Evolutionary conservation across 2,329 filamentous ascomycete genomes (phyloP), one percentile per base, ranked within the genome.

Genomic region (Diaporthe nobilis): DNA sequence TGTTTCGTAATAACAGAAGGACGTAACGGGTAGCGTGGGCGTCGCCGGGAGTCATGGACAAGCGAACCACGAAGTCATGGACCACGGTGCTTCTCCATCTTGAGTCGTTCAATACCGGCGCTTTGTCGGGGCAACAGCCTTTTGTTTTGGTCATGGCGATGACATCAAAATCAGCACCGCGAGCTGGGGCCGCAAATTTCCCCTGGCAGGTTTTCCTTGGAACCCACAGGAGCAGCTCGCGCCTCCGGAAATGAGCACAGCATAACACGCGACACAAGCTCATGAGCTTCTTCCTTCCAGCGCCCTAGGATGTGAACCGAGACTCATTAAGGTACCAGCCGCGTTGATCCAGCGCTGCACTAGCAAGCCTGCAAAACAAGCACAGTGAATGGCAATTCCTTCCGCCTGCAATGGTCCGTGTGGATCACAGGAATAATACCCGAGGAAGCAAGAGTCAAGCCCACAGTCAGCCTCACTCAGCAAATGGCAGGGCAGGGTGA

Each of bases 131-230:
- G 61, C 72, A 71, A 68, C 51, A 74, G 37, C 63, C 49, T 39
- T 60, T 31, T 60, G 58, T 51, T 47, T 65, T 65, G 71, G 71
- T 65, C 71, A 73, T 55, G 61, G 37, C 72, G 25, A 76, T 76
- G 72, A 76, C 75, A 76, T 71, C 65, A 71, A 74, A 57, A 58
- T 31, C 58, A 74, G 47, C 49, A 53, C n/a, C 22, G 58, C 51
- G 61, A 47, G 58, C 65, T 72, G 67, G 67, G 72, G 58, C 71
- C 47, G 75, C 47, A 76, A 70, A 76, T 76, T 17, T 76, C 60
- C 42, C 44, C 31, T 34, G 17, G 37, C 75, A 76, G 75, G 67
- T 75, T 76, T 71, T 68, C 51, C 49, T 37, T 57, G 60, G 51
- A 71, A 61, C 6, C 65, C 57, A 76, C 67, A 63, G 44, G 39